Percentiles rank a stretch among this genome's conserved stretches.
Evolutionary conservation across 2,329 filamentous ascomycete genomes (phyloP).

Genomic region (Plectosphaerella sp.): DNA sequence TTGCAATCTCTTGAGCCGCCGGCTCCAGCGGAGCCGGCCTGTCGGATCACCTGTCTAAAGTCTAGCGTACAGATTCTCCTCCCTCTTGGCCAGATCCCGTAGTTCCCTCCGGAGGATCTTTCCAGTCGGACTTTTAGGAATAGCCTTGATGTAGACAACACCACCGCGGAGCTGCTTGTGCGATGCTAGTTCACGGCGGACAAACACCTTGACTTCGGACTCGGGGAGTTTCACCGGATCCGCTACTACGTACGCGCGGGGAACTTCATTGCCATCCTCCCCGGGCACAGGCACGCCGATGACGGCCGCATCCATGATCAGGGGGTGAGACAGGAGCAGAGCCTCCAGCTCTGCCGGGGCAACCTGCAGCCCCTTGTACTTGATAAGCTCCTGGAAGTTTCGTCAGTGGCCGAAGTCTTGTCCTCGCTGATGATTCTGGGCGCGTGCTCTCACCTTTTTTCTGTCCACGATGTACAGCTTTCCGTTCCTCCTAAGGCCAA

Average conservation of each 20-base stretch:
- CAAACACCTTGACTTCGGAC: constrained; percentile 20
- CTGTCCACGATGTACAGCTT: constrained; percentile 4
- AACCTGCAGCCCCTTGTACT: constrained; percentile 62
- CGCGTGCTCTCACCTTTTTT: constrained; percentile 1
- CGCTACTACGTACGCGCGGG: constrained; percentile 23
- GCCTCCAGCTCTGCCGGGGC: constrained; percentile 61
- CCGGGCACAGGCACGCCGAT: constrained; percentile 39
- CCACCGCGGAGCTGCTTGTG: constrained; percentile 69
- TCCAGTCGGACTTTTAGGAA: constrained; percentile 64
- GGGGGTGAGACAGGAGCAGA: constrained; percentile 32
- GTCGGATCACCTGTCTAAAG: not conserved
- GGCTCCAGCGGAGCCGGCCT: not conserved
- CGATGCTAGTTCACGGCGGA: constrained; percentile 29
- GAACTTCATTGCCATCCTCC: not conserved
- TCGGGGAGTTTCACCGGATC: constrained; percentile 22
- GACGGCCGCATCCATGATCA: constrained; percentile 53
- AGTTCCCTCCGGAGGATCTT: constrained; percentile 40
- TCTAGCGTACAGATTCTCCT: constrained; percentile 1
- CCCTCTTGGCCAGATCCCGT: constrained; percentile 26
- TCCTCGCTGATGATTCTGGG: no score
- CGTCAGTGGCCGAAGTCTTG: no score
- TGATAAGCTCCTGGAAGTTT: constrained; percentile 50
- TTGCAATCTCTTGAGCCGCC: not conserved
- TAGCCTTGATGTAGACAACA: constrained; percentile 59
- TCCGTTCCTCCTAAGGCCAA: constrained; percentile 6